These are phyloP conservation scores for Teunomyces tritomae DNA, from an alignment of 805 yeast genomes.

Conservation along the genomic window DNA sequence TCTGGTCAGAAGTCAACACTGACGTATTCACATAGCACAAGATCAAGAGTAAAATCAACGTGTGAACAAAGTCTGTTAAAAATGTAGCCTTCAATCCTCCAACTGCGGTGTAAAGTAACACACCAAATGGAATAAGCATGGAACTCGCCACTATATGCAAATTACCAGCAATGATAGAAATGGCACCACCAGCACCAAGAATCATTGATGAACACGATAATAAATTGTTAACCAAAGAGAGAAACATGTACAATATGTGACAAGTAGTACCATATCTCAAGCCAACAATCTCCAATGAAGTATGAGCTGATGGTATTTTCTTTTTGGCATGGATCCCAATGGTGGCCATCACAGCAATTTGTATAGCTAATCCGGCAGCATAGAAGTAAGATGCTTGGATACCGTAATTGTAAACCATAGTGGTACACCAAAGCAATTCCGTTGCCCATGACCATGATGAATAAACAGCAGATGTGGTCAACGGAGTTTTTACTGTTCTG, in stretches of 20 bases:
- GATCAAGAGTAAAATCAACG: slow-evolving; percentile 22
- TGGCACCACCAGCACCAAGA: slow-evolving; percentile 27
- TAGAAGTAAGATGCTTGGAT: slow-evolving; percentile 22
- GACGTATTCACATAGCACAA: slow-evolving; percentile 27
- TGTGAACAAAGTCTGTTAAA: slow-evolving; percentile 38
- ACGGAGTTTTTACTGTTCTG: slow-evolving; percentile 1
- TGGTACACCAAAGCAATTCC: slow-evolving; percentile 22
- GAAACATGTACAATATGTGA: slow-evolving; percentile 24
- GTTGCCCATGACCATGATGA: slow-evolving; percentile 31
- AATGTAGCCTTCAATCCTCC: slow-evolving; percentile 55
- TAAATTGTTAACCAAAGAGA: slow-evolving; percentile 22
- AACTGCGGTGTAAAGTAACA: slow-evolving; percentile 45
- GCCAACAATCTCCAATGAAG: slow-evolving; percentile 28
- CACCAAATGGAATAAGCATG: slow-evolving; percentile 34
- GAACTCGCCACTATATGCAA: slow-evolving; percentile 26
- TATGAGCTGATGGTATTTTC: slow-evolving; percentile 26
- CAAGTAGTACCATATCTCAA: slow-evolving; percentile 24
- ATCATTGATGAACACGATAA: slow-evolving; percentile 26
- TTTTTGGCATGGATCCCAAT: slow-evolving; percentile 27
- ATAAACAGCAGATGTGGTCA: slow-evolving; percentile 16
- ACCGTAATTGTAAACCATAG: slow-evolving; percentile 27
- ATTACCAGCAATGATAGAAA: slow-evolving; percentile 26
- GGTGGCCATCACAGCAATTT: slow-evolving; percentile 23
- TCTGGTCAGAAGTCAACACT: slow-evolving; percentile 20
- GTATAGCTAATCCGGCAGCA: slow-evolving; percentile 26